These are phyloP conservation scores for Globisporangium emineosum DNA, from an alignment of 352 stramenopile species.

Conservation along the genomic window DNA sequence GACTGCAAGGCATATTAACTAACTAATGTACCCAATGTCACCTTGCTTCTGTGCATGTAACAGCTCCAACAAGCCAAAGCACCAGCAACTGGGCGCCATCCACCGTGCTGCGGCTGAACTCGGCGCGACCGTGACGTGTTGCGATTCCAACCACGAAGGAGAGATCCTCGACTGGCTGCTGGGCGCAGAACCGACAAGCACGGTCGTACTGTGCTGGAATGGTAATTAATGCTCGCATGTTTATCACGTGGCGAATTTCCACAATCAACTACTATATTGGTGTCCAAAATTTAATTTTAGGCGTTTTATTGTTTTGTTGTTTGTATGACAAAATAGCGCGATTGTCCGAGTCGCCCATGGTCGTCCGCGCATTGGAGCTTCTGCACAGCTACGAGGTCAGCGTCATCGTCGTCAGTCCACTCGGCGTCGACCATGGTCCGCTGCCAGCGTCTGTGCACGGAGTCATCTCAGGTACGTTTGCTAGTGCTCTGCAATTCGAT, in stretches of 20 bases:
- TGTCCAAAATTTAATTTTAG: not conserved
- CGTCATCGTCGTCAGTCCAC: conserved; percentile 33
- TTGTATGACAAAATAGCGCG: conserved; percentile 15
- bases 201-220: conserved; percentile 45
- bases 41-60: not conserved
- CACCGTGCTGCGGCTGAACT: conserved; percentile 12
- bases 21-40: too few species aligned
- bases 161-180: conserved; percentile 34
- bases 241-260: not conserved
- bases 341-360: conserved; percentile 29
- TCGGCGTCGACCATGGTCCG: conserved; percentile 28
- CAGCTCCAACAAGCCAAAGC: conserved; percentile 14
- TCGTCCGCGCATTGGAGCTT: conserved; percentile 30
- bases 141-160: conserved; percentile 31
- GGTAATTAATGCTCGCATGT: conserved; percentile 20
- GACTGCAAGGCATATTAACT: too few species aligned
- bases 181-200: conserved; percentile 5
- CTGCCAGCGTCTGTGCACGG: conserved; percentile 31
- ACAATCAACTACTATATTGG: not conserved
- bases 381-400: conserved; percentile 18
- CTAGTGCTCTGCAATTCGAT: too few species aligned
- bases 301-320: not conserved
- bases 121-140: conserved; percentile 8
- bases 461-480: conserved; percentile 33
- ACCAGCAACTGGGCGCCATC: conserved; percentile 5